Conservation (phyloP, 2,329 filamentous ascomycete genomes). For the Fulvia fulva region DNA sequence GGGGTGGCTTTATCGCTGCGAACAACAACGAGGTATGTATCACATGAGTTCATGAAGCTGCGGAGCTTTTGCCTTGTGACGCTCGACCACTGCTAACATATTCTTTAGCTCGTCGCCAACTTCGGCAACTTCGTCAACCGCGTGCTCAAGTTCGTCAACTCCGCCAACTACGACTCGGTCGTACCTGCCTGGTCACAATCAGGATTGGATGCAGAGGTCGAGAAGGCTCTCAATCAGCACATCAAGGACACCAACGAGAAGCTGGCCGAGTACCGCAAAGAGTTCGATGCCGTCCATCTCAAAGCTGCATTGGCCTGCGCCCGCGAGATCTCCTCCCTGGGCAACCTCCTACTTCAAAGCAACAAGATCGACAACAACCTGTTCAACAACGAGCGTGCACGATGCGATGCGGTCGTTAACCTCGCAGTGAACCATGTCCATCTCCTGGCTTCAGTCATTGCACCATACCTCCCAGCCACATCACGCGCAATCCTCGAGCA, state of each 20-base stretch:
- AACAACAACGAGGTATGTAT: constrained; percentile 70
- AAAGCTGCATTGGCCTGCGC: constrained; percentile 62
- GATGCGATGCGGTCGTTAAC: constrained; percentile 63
- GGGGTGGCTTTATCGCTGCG: constrained; percentile 73
- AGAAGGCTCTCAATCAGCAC: constrained; percentile 35
- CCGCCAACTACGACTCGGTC: constrained; percentile 64
- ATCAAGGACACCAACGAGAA: constrained; percentile 62
- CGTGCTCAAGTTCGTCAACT: constrained; percentile 65
- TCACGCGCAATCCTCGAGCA: constrained; percentile 72
- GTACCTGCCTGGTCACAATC: constrained; percentile 48
- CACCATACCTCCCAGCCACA: constrained; percentile 82
- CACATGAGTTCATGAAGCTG: not conserved
- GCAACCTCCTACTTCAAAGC: constrained; percentile 58
- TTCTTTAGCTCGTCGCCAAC: constrained; percentile 62
- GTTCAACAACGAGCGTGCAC: constrained; percentile 56
- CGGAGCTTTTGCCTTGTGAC: not conserved
- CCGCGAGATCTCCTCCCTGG: constrained; percentile 62
- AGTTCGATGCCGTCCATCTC: constrained; percentile 69
- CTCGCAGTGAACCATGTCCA: constrained; percentile 80
- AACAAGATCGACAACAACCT: constrained; percentile 60
- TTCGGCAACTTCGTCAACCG: constrained; percentile 58
- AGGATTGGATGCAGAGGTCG: constrained; percentile 39
- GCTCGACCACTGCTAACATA: not conserved
- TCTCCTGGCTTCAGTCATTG: constrained; percentile 72
- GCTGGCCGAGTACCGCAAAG: constrained; percentile 62